phyloP scores from a whole-genome alignment of 2,329 filamentous ascomycete genomes.

The Neocucurbitaria cava region DNA sequence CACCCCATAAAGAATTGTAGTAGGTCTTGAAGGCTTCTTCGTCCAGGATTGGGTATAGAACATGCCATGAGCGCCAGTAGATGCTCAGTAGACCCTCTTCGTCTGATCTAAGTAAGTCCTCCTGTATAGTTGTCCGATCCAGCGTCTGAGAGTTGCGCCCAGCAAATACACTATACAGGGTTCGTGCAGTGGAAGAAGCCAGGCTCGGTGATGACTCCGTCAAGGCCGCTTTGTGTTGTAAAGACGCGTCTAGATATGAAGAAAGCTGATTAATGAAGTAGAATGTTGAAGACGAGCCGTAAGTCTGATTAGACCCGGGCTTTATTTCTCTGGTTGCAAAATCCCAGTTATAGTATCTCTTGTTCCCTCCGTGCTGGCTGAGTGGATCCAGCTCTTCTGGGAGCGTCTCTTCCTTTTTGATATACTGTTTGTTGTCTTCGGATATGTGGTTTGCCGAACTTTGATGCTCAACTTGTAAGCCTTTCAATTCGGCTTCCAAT shows the following conservation, averaged over 20 bases:
- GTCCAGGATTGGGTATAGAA: constrained; percentile 53
- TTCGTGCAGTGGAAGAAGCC: not conserved
- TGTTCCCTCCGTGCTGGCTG: constrained; percentile 22
- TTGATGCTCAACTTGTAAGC: not conserved
- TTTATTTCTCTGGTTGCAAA: constrained; percentile 50
- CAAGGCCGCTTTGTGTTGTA: constrained; percentile 42
- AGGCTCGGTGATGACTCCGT: not conserved
- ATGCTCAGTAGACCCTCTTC: constrained; percentile 58
- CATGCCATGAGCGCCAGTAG: constrained; percentile 59
- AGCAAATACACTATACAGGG: not conserved
- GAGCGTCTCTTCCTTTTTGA: constrained; percentile 4
- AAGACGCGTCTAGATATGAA: constrained; percentile 42
- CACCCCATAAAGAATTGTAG: constrained; percentile 43
- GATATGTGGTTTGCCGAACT: not conserved
- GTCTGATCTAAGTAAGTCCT: constrained; percentile 49
- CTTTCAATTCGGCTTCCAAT: constrained; percentile 44
- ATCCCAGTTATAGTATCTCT: constrained; percentile 45
- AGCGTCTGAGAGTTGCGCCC: not conserved
- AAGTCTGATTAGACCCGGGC: constrained; percentile 50
- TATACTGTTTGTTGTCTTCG: not conserved
- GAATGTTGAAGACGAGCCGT: constrained; percentile 54
- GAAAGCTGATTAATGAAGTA: constrained; percentile 56
- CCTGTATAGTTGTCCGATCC: constrained; percentile 11
- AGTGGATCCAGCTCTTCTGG: constrained; percentile 20
- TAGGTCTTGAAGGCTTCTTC: constrained; percentile 55